Evolutionary conservation across 2,329 filamentous ascomycete genomes (phyloP).

Genomic region (Fusarium sp.): DNA sequence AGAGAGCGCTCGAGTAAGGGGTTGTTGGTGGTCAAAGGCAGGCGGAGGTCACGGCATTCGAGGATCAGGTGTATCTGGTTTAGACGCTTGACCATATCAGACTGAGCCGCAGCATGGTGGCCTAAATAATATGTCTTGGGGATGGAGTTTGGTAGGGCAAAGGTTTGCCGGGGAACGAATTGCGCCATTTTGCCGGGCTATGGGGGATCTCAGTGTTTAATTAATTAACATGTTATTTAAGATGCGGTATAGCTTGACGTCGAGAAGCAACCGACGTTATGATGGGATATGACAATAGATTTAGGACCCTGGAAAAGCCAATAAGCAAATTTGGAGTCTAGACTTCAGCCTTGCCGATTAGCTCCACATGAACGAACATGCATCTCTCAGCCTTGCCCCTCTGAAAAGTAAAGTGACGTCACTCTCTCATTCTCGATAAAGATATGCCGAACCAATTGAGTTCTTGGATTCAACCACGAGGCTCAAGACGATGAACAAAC

Average conservation of each 20-base stretch:
- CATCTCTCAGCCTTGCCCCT: conserved; percentile 6
- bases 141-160: conserved; percentile 78
- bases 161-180: conserved; percentile 80
- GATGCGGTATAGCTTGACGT: neutral
- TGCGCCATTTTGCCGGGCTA: conserved; percentile 42
- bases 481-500: conserved; percentile 5
- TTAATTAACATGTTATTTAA: conserved; percentile 3
- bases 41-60: conserved; percentile 93
- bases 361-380: neutral
- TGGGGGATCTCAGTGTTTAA: neutral
- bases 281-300: neutral
- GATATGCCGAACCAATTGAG: conserved; percentile 40
- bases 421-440: neutral
- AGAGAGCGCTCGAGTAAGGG: conserved; percentile 86
- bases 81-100: conserved; percentile 85
- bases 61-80: conserved; percentile 87
- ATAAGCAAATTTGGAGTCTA: conserved; percentile 12
- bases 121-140: conserved; percentile 94
- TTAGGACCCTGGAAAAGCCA: conserved; percentile 21
- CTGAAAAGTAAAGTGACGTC: conserved; percentile 28
- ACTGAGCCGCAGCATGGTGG: conserved; percentile 81
- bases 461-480: conserved; percentile 30
- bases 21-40: conserved; percentile 90
- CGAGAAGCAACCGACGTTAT: neutral
- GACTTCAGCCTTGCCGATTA: conserved; percentile 32